Evolutionary conservation across 148 eudicot genomes (phyloP), one percentile per base, ranked within the genome.

Genomic region (Camellia granthamiana): DNA sequence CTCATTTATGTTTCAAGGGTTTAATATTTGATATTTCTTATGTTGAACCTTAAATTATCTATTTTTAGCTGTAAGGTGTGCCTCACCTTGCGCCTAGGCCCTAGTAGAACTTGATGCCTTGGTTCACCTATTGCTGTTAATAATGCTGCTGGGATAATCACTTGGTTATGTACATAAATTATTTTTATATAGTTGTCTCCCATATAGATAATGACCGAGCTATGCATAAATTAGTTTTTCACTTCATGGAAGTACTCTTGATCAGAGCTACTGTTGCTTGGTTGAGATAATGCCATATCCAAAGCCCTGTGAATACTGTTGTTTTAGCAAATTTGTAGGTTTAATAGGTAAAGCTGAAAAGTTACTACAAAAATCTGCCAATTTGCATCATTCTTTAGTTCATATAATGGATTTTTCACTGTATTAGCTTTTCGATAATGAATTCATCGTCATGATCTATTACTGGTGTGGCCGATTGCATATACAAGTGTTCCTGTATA

Each of bases 401-500:
- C 10, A n/a, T 75, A 21, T 72, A 30, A 13, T 52, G 61, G 61
- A 44, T 15, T 46, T 44, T 61, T 59, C 44, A 58, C 3, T 75
- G 14, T 43, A n/a, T 11, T 60, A 42, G 9, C 9, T 60, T 42
- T 59, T 54, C 55, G 44, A 19, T 61, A 43, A 79, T 61, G 7
- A 46, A 44, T 79, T 60, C 12, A 62, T 46, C 30, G 77, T 73
- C 18, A 5, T 49, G 76, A 62, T 61, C 7, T 79, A 44, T 21
- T 21, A 38, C 16, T 63, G 60, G 51, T 3, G 14, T 21, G 30
- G 59, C 21, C 13, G 79, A 72, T 73, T 82, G 83, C 73, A 69
- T 80, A 21, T 19, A 41, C 74, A 30, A 77, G 65, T 80, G 77
- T 74, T 79, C 68, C 69, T 63, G 10, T 77, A 51, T 77, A 10